Evolutionary conservation across 2,329 filamentous ascomycete genomes (phyloP).

Genomic region (Diaporthe caulivora): DNA sequence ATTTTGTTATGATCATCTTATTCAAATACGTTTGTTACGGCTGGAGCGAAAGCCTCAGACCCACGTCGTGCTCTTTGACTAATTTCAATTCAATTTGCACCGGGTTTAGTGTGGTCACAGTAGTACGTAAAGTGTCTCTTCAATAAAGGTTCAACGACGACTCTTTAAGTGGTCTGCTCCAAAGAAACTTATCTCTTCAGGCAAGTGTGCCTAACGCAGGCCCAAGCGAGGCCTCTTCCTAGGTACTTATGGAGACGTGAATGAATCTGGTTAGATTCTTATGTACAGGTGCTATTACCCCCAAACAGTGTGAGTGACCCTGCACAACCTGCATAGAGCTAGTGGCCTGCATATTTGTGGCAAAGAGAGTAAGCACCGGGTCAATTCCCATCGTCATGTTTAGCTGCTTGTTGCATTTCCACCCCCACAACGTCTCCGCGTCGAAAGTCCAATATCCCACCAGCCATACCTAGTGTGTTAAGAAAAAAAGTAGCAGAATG

Average conservation of each 20-base stretch:
- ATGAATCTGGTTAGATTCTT: neutral
- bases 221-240: neutral
- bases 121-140: no score
- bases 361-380: neutral
- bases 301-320: neutral
- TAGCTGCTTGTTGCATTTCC: neutral
- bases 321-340: slow-evolving; percentile 10
- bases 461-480: neutral
- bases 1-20: no score
- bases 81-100: no score
- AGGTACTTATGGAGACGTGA: no score
- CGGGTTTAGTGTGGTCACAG: no score
- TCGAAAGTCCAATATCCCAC: neutral
- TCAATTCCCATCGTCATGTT: neutral
- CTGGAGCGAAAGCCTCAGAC: no score
- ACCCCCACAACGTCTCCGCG: neutral
- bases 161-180: neutral
- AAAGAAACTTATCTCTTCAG: neutral
- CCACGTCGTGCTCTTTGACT: no score
- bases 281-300: neutral
- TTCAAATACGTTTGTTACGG: no score
- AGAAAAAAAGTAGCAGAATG: neutral
- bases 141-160: neutral
- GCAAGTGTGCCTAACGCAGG: no score
- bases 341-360: neutral